These are phyloP conservation scores for Brassica hybrid DNA, from an alignment of 441 rosid genomes.

Conservation along the genomic window DNA sequence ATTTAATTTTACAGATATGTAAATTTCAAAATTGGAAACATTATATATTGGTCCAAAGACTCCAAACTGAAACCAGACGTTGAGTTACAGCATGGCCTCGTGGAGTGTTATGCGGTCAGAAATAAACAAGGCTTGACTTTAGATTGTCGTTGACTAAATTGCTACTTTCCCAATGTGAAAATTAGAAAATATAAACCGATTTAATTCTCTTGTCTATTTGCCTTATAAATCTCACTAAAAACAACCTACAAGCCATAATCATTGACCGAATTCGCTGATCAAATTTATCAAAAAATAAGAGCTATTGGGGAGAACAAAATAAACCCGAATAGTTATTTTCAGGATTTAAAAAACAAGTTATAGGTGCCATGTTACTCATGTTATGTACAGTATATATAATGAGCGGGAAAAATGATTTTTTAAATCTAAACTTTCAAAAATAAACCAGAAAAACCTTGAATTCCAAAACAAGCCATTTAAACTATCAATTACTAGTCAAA, in stretches of 20 bases:
- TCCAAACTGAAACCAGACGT: slow-evolving; percentile 30
- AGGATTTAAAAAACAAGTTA: neutral
- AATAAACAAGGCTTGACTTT: slow-evolving; percentile 38
- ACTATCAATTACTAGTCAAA: too few relatives aligned
- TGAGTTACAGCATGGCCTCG: slow-evolving; percentile 42
- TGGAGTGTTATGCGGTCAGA: slow-evolving; percentile 43
- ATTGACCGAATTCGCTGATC: slow-evolving; percentile 4
- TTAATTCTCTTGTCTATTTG: slow-evolving; percentile 1
- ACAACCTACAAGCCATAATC: slow-evolving; percentile 28
- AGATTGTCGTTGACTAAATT: slow-evolving; percentile 36
- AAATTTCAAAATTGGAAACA: neutral
- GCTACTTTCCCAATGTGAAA: slow-evolving; percentile 20
- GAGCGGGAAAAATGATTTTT: too few relatives aligned
- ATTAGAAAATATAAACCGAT: neutral
- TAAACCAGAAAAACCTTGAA: too few relatives aligned
- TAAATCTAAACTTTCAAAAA: too few relatives aligned
- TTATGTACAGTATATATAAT: neutral
- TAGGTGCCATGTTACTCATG: neutral
- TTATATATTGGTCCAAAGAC: slow-evolving; percentile 18
- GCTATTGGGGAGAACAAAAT: neutral
- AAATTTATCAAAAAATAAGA: neutral
- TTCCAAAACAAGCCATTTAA: too few relatives aligned
- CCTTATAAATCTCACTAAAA: too few relatives aligned
- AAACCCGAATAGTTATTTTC: too few relatives aligned
- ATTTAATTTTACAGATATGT: neutral